Base-by-base conservation (phyloP, 106 monocot genomes). In the Xerophyta viscosa region DNA sequence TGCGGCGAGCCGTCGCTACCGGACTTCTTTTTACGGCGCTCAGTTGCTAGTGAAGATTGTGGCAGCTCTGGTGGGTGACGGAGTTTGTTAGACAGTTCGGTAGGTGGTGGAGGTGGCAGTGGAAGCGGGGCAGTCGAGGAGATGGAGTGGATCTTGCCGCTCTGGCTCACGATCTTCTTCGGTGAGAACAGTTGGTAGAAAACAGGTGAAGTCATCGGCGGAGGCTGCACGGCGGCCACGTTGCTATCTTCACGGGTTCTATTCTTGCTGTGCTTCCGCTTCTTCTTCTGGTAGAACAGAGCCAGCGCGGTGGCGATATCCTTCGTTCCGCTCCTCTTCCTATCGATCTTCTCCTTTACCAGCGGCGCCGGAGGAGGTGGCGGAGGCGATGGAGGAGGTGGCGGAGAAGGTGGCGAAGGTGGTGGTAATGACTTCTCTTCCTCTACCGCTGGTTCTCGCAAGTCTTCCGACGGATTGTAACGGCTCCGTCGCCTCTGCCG, bases 211-310 rank as follows among this genome's bases (percentile, higher is more conserved):
- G 71, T 46, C 8, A 66, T 76, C 0, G 74, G 83, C 0, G 79
- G 66, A 0, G 71, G 73, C 2, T 70, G 65, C 2, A 21, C 33
- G 3, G 48, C 11, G 14, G 65, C 5, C 18, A 28, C 19, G 12
- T 30, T 7, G 46, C 0, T 54, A 12, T 78, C 78, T 27, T 72
- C 45, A 43, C 65, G 49, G 49, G 48, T 61, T 17, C 46, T 77
- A 41, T 55, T 80, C 50, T 18, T 55, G 41, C 39, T 58, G 24
- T 66, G 55, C n/a, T 33, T 62, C 54, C 50, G 71, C 54, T 52
- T 75, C 62, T 69, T 85, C 77, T 82, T 92, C 68, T 77, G 80
- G 48, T 86, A 82, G 58, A 79, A 73, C 24, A 55, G 22, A 15
- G 86, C 58, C 45, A 92, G 46, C 2, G 82, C 67, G 20, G 48